A percentile compares a stretch with the other conserved stretches of the same genome.
phyloP scores from a whole-genome alignment of 2,329 filamentous ascomycete species.

The Tolypocladium album region DNA sequence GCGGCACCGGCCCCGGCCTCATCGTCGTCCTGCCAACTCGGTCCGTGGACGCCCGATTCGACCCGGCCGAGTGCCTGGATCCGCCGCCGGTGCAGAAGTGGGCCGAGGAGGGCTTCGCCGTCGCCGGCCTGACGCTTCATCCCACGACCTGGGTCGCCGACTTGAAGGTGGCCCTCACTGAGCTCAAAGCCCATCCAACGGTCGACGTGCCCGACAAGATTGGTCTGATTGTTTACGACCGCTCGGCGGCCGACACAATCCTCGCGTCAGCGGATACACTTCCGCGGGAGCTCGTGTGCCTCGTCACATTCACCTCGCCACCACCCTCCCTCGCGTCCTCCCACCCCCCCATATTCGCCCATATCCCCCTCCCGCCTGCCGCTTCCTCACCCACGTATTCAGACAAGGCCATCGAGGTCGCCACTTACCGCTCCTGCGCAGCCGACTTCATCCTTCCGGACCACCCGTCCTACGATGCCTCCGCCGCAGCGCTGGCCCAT shows the following conservation, averaged over 20 bases:
- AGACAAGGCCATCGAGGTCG: not conserved
- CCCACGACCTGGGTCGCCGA: not conserved
- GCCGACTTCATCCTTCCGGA: conserved; percentile 36
- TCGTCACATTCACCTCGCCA: not conserved
- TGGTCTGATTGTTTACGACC: not conserved
- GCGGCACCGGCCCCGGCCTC: conserved; percentile 21
- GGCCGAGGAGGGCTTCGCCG: conserved; percentile 24
- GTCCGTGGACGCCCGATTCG: not conserved
- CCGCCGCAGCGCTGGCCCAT: conserved; percentile 49
- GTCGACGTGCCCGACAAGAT: not conserved
- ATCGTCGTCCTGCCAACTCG: conserved; percentile 13
- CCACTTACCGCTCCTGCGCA: conserved; percentile 16
- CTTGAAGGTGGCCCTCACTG: not conserved
- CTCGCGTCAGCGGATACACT: not conserved
- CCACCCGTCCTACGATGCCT: conserved; percentile 35
- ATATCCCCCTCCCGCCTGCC: not conserved
- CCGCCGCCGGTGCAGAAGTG: conserved; percentile 21
- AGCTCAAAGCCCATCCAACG: not conserved
- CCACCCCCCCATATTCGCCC: not conserved
- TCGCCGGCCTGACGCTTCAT: conserved; percentile 10
- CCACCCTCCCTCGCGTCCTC: not conserved
- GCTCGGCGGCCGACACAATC: not conserved
- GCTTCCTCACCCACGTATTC: not conserved
- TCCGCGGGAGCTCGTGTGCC: not conserved
- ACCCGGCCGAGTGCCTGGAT: not conserved